Base-by-base conservation (phyloP, 345 rosid species). In the Rhodamnia argentea region DNA sequence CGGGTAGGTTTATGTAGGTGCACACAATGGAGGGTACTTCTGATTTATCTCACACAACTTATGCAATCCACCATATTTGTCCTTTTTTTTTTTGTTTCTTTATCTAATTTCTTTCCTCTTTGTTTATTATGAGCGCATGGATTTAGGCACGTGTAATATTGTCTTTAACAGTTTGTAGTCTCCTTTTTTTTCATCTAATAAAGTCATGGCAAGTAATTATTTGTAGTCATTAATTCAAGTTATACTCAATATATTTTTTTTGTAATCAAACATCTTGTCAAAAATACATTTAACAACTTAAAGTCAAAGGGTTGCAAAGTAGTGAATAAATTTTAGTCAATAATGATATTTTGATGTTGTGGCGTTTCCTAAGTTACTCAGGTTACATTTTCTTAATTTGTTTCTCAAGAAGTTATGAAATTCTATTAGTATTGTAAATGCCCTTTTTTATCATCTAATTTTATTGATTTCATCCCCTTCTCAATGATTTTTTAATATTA, bases 31-130 rank as follows among this genome's bases (percentile, higher is more conserved):
- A n/a, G 37, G 29, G n/a, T n/a, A 5, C 70, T 59, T n/a, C 70
- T n/a, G 0, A 59, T 59, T n/a, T 59, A 4, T 1, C 37, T 59
- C 32, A 59, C 37, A 3, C 0, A 59, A n/a, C 1, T 6, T n/a
- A 16, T 59, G 13, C 18, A n/a, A 59, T 62, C 22, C 75, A 7
- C 42, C 75, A 0, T 15, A 29, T 29, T 29, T n/a, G n/a, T n/a
- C n/a, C n/a, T n/a, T n/a, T n/a, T n/a, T 27, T 10, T 62, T 62
- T 62, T 7, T 27, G 8, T 62, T 62, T 29, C 20, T 62, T 18
- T 27, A 62, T 62, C 40, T 7, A 15, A 62, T 2, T 62, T 32
- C 22, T 60, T 62, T 62, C 26, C n/a, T 10, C 14, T 62, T 62
- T 62, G 75, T 37, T 62, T 29, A 40, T 14, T 29, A 0, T 0